Base-by-base conservation (phyloP, 75 land plant genomes). In the Adiantum capillusveneris region DNA sequence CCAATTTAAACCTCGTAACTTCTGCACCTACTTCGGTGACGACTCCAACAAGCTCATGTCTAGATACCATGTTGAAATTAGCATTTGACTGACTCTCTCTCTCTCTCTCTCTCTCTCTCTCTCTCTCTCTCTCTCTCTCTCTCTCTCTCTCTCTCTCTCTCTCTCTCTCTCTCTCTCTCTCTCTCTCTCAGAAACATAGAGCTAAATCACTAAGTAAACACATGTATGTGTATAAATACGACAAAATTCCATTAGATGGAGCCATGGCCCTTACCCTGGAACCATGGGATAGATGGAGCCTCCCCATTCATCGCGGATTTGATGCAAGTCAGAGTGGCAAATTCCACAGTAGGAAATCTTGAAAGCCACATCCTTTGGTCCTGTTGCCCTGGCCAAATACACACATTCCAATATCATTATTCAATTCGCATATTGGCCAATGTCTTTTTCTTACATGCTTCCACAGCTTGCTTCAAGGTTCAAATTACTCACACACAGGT, bases 281-380 rank as follows among this genome's bases (percentile, higher is more conserved):
- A 86, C 79, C 36, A 82, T 24, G 18, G 90, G 90, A 58, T 70
- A 86, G 17, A 0, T 42, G 1, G 86, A 20, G 31, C 29, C 19
- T 25, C 55, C 63, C 83, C 82, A 82, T 27, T 86, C 90, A 43
- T 86, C 77, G 49, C 71, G 78, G 39, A 72, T 29, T 31, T 29
- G 53, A 68, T 82, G 86, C 24, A 79, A 74, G 52, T 86, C 90
- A 1, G 86, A 70, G 58, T 86, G 89, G 57, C 89, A 86, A 26
- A 86, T 82, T 30, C 89, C 89, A 34, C 89, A 86, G 30, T 74
- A 79, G 0, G 67, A 46, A 3, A 86, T 65, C 59, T 82, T 76
- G 25, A 86, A 57, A 1, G 56, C 56, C 49, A 86, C 80, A 54
- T 82, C 89, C 19, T 72, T 48, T 12, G 70, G 69, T 0, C 86